Percentiles rank a stretch among this genome's conserved stretches.
Conservation (phyloP, 2,329 filamentous ascomycete species). For the Torrubiellomyces zombiae region DNA sequence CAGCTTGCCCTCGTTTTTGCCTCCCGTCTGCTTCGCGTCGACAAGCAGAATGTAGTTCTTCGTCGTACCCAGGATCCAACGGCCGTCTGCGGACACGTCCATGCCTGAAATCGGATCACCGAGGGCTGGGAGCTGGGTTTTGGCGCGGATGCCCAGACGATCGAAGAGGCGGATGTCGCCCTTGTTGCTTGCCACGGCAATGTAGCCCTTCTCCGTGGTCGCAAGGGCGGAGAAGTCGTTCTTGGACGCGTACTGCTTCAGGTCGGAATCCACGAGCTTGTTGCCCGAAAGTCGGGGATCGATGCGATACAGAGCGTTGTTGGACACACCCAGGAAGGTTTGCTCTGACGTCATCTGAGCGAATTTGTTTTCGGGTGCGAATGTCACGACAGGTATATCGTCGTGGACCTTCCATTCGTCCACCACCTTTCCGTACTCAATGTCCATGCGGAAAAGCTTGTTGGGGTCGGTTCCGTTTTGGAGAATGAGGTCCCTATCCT, state of each 20-base stretch:
- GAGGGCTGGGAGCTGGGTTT: conserved; percentile 89
- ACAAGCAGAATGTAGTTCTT: conserved; percentile 89
- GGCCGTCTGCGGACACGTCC: conserved; percentile 87
- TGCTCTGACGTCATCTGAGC: conserved; percentile 92
- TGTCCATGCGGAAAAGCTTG: conserved; percentile 89
- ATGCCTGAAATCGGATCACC: conserved; percentile 90
- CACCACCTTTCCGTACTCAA: conserved; percentile 93
- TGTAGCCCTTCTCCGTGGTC: conserved; percentile 91
- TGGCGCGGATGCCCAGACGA: conserved; percentile 88
- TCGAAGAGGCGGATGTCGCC: conserved; percentile 95
- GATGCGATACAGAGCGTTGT: conserved; percentile 83
- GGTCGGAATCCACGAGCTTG: conserved; percentile 81
- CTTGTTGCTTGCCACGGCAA: conserved; percentile 94
- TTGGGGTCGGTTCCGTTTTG: conserved; percentile 75
- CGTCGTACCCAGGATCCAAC: conserved; percentile 89
- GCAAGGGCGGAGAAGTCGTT: conserved; percentile 92
- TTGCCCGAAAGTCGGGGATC: conserved; percentile 79
- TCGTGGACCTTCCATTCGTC: conserved; percentile 99
- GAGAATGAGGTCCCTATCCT: conserved; percentile 77
- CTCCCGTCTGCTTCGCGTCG: conserved; percentile 74
- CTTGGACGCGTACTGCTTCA: conserved; percentile 94
- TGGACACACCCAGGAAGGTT: conserved; percentile 84
- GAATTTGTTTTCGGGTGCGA: conserved; percentile 94
- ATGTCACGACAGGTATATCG: conserved; percentile 80
- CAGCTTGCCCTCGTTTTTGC: conserved; percentile 96